phyloP scores from a whole-genome alignment of 768 basidiomycete genomes.

The Chalciporus pseudorubinellus region DNA sequence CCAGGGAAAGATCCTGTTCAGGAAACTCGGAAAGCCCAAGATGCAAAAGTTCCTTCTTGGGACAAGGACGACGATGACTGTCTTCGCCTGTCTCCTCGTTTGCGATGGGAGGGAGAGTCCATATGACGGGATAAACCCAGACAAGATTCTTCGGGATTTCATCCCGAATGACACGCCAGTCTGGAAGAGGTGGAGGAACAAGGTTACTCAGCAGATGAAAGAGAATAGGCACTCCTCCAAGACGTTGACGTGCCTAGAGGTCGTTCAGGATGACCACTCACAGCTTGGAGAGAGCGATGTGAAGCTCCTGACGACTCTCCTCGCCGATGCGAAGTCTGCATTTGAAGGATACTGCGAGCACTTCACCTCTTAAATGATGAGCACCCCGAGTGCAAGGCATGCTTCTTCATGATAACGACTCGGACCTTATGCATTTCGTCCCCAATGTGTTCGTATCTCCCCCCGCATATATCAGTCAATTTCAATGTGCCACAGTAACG shows the following conservation, averaged over 20 bases:
- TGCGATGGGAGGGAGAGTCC: constrained; percentile 23
- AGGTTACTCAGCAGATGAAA: constrained; percentile 20
- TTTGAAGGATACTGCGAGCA: constrained; percentile 16
- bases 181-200: constrained; percentile 26
- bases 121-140: constrained; percentile 8
- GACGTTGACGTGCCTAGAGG: neutral
- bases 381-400: no score
- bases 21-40: constrained; percentile 11
- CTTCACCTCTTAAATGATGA: neutral
- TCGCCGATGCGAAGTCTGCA: constrained; percentile 18
- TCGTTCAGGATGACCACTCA: constrained; percentile 8
- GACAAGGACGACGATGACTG: constrained; percentile 22
- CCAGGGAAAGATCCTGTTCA: constrained; percentile 19
- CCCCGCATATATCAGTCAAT: neutral
- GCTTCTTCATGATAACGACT: neutral
- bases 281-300: constrained; percentile 9
- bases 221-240: neutral
- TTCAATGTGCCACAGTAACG: neutral
- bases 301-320: constrained; percentile 14
- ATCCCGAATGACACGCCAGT: constrained; percentile 24
- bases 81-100: constrained; percentile 25
- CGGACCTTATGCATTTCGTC: no score
- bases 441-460: neutral
- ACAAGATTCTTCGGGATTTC: constrained; percentile 18
- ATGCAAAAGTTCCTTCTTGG: constrained; percentile 22